These are phyloP conservation scores for Phytophthora colocasiae DNA, from an alignment of 352 stramenopile species.

Conservation along the genomic window DNA sequence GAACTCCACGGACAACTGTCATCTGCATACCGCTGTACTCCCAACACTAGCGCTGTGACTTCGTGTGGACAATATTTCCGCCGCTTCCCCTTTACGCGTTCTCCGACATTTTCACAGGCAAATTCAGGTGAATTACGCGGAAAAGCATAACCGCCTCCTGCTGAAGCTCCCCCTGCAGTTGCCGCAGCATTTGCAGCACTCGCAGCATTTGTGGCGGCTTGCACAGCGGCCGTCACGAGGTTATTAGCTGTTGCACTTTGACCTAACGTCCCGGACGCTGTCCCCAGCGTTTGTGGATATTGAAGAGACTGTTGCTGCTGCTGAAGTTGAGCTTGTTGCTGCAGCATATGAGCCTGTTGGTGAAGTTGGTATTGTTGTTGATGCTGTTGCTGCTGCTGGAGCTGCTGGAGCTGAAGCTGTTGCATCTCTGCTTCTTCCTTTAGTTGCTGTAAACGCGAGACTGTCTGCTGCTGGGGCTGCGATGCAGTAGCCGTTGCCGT, in stretches of 20 bases:
- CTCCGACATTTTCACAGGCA: conserved; percentile 83
- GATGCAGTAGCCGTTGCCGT: conserved; percentile 1
- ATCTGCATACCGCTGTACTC: conserved; percentile 85
- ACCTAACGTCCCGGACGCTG: conserved; percentile 33
- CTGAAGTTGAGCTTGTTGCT: conserved; percentile 40
- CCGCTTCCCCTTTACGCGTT: conserved; percentile 85
- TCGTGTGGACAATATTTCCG: conserved; percentile 87
- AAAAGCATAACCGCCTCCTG: conserved; percentile 58
- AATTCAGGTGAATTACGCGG: conserved; percentile 80
- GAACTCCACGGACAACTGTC: conserved; percentile 88
- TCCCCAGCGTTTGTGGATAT: conserved; percentile 35
- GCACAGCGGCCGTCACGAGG: conserved; percentile 49
- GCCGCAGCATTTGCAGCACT: conserved; percentile 31
- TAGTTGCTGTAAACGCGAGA: conserved; percentile 30
- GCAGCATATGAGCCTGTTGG: conserved; percentile 37
- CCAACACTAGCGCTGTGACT: conserved; percentile 81
- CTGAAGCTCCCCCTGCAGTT: conserved; percentile 32
- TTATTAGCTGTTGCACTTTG: conserved; percentile 46
- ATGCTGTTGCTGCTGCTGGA: conserved; percentile 43
- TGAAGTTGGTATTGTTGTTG: conserved; percentile 42
- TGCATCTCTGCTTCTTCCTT: conserved; percentile 44
- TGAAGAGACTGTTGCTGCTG: conserved; percentile 50
- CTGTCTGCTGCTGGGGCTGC: conserved; percentile 19
- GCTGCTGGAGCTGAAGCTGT: conserved; percentile 38
- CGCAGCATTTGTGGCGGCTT: conserved; percentile 48